A percentile compares a stretch with the other conserved stretches of the same genome.
phyloP scores from a whole-genome alignment of 305 asterid genomes.

The Ilex paraguariensis region DNA sequence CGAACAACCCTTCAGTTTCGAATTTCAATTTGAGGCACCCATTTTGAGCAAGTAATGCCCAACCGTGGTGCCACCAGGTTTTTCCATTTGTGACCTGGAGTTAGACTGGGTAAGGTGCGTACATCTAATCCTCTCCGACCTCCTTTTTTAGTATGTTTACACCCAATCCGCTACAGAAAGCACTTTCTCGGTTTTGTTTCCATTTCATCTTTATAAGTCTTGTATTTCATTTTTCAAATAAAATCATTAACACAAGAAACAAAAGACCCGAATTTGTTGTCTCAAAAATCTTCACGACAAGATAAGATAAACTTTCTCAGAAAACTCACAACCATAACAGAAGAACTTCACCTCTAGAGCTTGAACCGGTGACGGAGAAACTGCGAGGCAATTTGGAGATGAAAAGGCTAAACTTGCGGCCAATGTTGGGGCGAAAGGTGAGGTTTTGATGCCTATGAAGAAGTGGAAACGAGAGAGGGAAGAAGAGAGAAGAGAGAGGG shows the following conservation, averaged over 20 bases:
- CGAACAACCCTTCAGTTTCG: no score
- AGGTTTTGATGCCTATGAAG: constrained; percentile 20
- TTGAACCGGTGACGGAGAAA: background rate
- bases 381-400: background rate
- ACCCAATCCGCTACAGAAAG: no score
- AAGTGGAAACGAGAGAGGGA: constrained; percentile 15
- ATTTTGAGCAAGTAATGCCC: no score
- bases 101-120: no score
- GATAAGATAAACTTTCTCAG: background rate
- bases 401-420: constrained; percentile 19
- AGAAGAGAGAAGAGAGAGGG: constrained; percentile 26
- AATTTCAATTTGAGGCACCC: no score
- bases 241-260: background rate
- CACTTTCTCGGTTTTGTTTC: no score
- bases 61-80: no score
- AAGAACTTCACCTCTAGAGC: background rate
- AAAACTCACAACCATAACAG: background rate
- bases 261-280: background rate
- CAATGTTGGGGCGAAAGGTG: constrained; percentile 6
- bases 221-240: no score
- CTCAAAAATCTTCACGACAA: background rate
- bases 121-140: no score
- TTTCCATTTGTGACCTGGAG: no score
- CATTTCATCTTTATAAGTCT: no score
- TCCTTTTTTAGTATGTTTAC: no score